These are phyloP conservation scores for Trichoderma guizhouense DNA, from an alignment of 2,329 filamentous ascomycete species.

Conservation along the genomic window DNA sequence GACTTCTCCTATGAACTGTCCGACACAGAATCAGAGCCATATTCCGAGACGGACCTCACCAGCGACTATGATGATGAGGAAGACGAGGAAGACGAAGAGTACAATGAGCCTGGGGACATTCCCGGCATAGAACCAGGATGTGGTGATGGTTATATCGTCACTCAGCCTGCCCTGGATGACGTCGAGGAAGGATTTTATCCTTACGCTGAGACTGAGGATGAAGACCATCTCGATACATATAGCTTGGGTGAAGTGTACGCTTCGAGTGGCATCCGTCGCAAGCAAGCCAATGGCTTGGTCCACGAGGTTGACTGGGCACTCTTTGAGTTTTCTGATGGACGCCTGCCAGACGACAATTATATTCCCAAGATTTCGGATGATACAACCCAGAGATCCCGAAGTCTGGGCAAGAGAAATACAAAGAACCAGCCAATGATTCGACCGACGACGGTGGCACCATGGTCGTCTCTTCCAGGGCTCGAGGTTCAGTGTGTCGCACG, in stretches of 20 bases:
- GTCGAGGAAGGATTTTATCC: conserved; percentile 81
- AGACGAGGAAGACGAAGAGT: conserved; percentile 54
- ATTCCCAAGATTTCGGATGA: conserved; percentile 46
- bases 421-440: conserved; percentile 37
- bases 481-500: conserved; percentile 85
- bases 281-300: conserved; percentile 65
- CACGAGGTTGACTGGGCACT: conserved; percentile 97
- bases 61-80: conserved; percentile 51
- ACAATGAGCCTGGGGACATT: conserved; percentile 68
- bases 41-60: conserved; percentile 50
- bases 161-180: conserved; percentile 87
- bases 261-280: conserved; percentile 81
- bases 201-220: conserved; percentile 63
- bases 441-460: conserved; percentile 58
- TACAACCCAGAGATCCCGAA: conserved; percentile 17
- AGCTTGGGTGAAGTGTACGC: conserved; percentile 82
- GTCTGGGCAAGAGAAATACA: conserved; percentile 27
- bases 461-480: conserved; percentile 64
- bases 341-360: conserved; percentile 68
- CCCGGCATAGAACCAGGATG: conserved; percentile 72
- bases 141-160: conserved; percentile 76
- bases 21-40: conserved; percentile 55
- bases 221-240: conserved; percentile 80
- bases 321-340: conserved; percentile 71
- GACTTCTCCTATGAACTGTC: conserved; percentile 61